A percentile compares a stretch with the other conserved stretches of the same genome.
phyloP scores from a whole-genome alignment of 2,329 filamentous ascomycete species.

The Claviceps capensis region DNA sequence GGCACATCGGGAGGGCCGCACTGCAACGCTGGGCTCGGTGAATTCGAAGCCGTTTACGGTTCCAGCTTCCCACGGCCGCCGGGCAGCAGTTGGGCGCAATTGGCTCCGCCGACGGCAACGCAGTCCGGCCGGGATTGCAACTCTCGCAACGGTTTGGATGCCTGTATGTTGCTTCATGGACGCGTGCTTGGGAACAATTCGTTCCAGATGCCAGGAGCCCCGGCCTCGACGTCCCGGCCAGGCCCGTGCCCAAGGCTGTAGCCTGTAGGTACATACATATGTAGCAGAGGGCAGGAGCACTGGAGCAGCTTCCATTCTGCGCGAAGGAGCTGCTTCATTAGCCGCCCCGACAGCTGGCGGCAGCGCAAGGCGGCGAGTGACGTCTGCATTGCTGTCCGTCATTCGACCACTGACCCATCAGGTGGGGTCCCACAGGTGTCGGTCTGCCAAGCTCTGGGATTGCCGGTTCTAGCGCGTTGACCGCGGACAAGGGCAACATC shows the following conservation, averaged over 20 bases:
- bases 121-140: not conserved
- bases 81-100: not conserved
- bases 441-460: not conserved
- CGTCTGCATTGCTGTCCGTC: not conserved
- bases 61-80: too few species aligned
- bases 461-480: conserved; percentile 4
- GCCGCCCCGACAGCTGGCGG: too few species aligned
- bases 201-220: not conserved
- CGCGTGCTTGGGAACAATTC: not conserved
- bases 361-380: not conserved
- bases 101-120: not conserved
- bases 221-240: too few species aligned
- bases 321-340: too few species aligned
- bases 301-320: too few species aligned
- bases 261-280: too few species aligned
- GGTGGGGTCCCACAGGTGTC: not conserved
- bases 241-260: too few species aligned
- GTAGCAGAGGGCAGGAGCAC: too few species aligned
- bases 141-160: too few species aligned
- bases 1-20: not conserved
- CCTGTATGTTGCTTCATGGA: not conserved
- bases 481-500: not conserved
- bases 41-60: too few species aligned
- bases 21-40: not conserved
- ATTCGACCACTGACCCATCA: not conserved